Evolutionary conservation across 1,139 yeast genomes (phyloP), one percentile per base, ranked within the genome.

Genomic region (Lodderomyces orthopsilosis): DNA sequence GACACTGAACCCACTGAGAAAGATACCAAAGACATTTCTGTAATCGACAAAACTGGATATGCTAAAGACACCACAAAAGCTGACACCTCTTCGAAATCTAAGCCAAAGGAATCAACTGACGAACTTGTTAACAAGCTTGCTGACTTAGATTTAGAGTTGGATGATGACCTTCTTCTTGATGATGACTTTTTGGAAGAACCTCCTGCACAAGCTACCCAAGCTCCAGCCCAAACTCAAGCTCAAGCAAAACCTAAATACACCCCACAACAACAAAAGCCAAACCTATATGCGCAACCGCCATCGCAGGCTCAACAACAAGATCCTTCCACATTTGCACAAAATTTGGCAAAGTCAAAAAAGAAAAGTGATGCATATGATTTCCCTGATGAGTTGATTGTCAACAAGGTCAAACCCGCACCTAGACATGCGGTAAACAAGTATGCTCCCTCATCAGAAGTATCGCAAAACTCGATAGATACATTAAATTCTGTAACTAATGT

Each of bases 311-410:
- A 28, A 33, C 28, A 26, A 9, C 40, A 21, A 27, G 33, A 18
- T n/a, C 3, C 36, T 15, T 37, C 33, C 22, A 14, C 13, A 7
- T 36, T 23, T 36, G 24, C 7, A 14, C 27, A 61, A 44, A 66
- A 65, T 42, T 57, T 79, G 13, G 72, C 69, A 37, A 62, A 62
- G 19, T 70, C 70, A 19, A 81, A 82, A 58, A 75, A 75, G 54
- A 82, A 79, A 54, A 76, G 83, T 14, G 88, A 83, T 63, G 88
- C 89, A 1, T 88, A 86, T 56, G 96, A 88, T 58, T 81, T 88
- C 53, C 96, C 96, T 1, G 66, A 75, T 33, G 82, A 74, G 42
- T 62, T 87, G 41, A 66, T 86, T 22, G 68, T 75, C 1, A 70
- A 68, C 30, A 60, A 56, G 23, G 51, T 62, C 3, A 66, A 57